Evolutionary conservation across 352 stramenopile genomes (phyloP).

Genomic region (Aphanomyces cochlioides): DNA sequence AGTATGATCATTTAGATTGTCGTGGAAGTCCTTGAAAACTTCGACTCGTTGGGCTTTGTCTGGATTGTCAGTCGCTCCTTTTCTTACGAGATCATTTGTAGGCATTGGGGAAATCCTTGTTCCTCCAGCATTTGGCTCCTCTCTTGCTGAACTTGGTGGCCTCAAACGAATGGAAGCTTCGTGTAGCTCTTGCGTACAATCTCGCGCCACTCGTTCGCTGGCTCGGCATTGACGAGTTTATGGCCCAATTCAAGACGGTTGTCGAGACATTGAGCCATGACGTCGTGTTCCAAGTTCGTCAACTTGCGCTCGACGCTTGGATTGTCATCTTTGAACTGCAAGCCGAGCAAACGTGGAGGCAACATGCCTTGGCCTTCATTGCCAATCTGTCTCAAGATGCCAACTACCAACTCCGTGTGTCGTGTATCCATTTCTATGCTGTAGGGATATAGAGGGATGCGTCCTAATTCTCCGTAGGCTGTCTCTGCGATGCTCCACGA

Average conservation of each 20-base stretch:
- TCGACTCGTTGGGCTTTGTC: slow-evolving; percentile 29
- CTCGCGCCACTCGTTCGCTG: slow-evolving; percentile 21
- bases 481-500: not conserved
- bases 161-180: slow-evolving; percentile 23
- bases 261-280: slow-evolving; percentile 10
- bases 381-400: not conserved
- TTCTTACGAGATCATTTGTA: not conserved
- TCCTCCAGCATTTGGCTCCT: slow-evolving; percentile 11
- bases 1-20: not conserved
- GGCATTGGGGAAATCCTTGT: slow-evolving; percentile 14
- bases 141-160: not conserved
- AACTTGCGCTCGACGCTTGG: slow-evolving; percentile 15
- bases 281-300: slow-evolving; percentile 26
- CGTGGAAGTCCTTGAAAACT: slow-evolving; percentile 27
- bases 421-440: slow-evolving; percentile 10
- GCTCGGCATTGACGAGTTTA: slow-evolving; percentile 20
- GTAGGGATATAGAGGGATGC: not conserved
- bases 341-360: not conserved
- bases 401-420: slow-evolving; percentile 26
- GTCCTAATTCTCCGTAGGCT: slow-evolving; percentile 9
- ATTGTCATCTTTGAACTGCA: not conserved
- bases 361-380: slow-evolving; percentile 14
- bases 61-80: not conserved
- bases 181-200: slow-evolving; percentile 26
- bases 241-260: slow-evolving; percentile 4